phyloP scores from a whole-genome alignment of 768 basidiomycete species.

The Boletus tylopilopsis region DNA sequence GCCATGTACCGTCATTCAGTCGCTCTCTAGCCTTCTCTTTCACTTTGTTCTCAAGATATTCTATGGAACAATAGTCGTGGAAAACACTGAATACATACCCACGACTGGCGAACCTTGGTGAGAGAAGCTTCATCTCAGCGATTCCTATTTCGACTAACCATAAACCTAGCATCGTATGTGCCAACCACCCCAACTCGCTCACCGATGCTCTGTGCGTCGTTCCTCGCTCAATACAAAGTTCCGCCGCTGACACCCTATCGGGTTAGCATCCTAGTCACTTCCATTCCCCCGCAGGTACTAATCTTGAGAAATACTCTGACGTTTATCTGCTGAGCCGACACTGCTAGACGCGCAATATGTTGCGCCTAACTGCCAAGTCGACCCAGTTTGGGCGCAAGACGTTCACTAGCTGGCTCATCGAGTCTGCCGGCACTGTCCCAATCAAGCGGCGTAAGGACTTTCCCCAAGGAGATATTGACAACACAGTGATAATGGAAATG shows the following conservation, averaged over 20 bases:
- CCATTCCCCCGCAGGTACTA: slow-evolving; percentile 70
- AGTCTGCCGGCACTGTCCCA: slow-evolving; percentile 83
- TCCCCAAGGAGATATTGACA: slow-evolving; percentile 52
- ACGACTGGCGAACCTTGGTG: slow-evolving; percentile 73
- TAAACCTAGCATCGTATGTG: slow-evolving; percentile 64
- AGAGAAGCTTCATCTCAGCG: slow-evolving; percentile 7
- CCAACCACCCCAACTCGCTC: slow-evolving; percentile 84
- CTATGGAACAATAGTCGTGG: slow-evolving; percentile 85
- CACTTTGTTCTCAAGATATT: slow-evolving; percentile 87
- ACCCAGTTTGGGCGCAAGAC: slow-evolving; percentile 81
- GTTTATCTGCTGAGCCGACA: slow-evolving; percentile 5
- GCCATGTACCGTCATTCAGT: slow-evolving; percentile 1
- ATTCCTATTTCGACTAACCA: background rate
- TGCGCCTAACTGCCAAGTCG: slow-evolving; percentile 84
- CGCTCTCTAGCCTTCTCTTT: slow-evolving; percentile 53
- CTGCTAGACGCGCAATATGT: slow-evolving; percentile 65
- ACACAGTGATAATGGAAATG: slow-evolving; percentile 62
- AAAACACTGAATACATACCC: slow-evolving; percentile 70
- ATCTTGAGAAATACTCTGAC: slow-evolving; percentile 11
- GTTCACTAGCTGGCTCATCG: slow-evolving; percentile 89
- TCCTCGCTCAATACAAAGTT: background rate
- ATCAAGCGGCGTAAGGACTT: slow-evolving; percentile 75
- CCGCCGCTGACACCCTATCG: background rate
- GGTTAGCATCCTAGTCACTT: slow-evolving; percentile 63
- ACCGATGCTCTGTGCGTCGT: slow-evolving; percentile 77